Conservation (phyloP, 352 stramenopile species). For the Pythium dissimile region DNA sequence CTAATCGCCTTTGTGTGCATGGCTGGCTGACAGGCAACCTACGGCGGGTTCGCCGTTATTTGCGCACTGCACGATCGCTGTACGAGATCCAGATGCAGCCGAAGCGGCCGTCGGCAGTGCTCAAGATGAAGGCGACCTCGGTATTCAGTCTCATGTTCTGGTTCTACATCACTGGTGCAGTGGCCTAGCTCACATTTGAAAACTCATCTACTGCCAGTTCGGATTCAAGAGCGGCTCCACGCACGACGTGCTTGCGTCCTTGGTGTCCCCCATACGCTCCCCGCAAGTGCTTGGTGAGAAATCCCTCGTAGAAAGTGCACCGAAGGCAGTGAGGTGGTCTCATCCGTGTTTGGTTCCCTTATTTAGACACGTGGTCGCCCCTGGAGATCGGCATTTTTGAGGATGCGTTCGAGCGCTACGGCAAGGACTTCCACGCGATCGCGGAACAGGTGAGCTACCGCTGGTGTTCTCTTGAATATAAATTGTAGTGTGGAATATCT, state of each 20-base stretch:
- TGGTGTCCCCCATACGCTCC: conserved; percentile 63
- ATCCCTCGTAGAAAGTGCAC: not conserved
- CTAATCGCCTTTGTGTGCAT: not conserved
- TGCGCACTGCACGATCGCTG: conserved; percentile 52
- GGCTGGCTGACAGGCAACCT: conserved; percentile 43
- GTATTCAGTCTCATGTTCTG: too few relatives aligned
- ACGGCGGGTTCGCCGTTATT: conserved; percentile 48
- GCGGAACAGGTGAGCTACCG: conserved; percentile 47
- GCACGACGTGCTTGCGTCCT: conserved; percentile 56
- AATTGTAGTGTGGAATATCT: too few relatives aligned
- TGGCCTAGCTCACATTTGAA: not conserved
- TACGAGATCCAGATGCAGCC: conserved; percentile 77
- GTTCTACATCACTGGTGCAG: not conserved
- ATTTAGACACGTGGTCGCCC: conserved; percentile 71
- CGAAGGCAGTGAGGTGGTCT: too few relatives aligned
- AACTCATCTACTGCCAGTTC: too few relatives aligned
- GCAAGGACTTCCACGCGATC: conserved; percentile 78
- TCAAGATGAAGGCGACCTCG: conserved; percentile 68
- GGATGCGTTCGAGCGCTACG: conserved; percentile 67
- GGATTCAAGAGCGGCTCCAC: conserved; percentile 65
- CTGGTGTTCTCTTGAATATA: too few relatives aligned
- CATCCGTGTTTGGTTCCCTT: too few relatives aligned
- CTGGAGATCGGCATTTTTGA: conserved; percentile 78
- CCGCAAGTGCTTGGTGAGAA: conserved; percentile 64
- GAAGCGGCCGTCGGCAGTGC: conserved; percentile 64